These are phyloP conservation scores for Imleria badia DNA, from an alignment of 768 basidiomycete genomes.

Conservation along the genomic window DNA sequence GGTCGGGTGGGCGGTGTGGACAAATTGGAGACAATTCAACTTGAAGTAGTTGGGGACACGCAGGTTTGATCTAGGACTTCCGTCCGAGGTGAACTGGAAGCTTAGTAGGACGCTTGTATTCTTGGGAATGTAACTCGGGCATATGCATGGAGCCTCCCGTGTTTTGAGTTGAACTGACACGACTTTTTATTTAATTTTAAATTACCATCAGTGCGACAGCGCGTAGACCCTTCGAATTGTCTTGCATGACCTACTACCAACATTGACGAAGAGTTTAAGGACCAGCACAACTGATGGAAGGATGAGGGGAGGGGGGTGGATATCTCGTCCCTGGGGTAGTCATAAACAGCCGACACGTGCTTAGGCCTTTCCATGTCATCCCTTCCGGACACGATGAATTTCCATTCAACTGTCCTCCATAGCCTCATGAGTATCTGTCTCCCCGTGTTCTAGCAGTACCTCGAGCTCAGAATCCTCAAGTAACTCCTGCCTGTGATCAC, in stretches of 20 bases:
- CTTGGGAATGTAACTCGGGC: neutral
- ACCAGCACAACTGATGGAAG: no score
- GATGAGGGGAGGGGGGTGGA: no score
- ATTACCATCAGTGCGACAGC: no score
- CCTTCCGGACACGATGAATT: neutral
- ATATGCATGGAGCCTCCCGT: no score
- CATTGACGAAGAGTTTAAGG: no score
- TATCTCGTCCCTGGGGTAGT: no score
- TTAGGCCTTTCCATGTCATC: neutral
- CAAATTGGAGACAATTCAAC: neutral
- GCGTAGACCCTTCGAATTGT: no score
- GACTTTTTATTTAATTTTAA: no score
- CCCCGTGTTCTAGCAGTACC: neutral
- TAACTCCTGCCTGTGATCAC: neutral
- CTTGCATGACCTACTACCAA: no score
- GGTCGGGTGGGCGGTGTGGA: neutral
- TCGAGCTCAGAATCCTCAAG: neutral
- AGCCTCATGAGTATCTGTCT: neutral
- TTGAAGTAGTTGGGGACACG: neutral
- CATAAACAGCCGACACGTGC: no score
- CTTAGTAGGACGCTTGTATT: neutral
- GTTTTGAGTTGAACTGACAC: no score
- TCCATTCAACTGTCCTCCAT: neutral
- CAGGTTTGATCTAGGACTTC: neutral
- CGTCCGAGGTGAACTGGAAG: neutral